Conservation (phyloP, 129 eudicot species). For the Tagetes erecta region DNA sequence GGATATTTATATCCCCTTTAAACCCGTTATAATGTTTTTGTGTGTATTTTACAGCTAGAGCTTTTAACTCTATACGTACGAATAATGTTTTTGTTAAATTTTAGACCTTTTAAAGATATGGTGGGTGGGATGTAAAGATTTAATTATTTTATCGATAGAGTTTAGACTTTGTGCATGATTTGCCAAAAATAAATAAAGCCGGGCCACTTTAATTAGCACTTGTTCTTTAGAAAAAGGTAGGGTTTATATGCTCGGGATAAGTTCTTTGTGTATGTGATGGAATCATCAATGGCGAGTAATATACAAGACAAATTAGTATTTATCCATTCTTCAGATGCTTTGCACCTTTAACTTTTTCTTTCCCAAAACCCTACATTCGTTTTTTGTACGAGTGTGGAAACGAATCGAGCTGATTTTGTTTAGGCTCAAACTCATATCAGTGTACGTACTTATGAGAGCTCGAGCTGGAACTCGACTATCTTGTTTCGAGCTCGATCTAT, state of each 20-base stretch:
- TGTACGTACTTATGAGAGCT: no score
- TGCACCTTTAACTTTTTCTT: conserved; percentile 24
- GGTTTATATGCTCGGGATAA: conserved; percentile 26
- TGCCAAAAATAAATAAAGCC: not conserved
- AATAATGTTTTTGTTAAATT: no score
- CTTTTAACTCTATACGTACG: no score
- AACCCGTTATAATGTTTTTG: no score
- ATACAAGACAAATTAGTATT: conserved; percentile 33
- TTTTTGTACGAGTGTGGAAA: not conserved
- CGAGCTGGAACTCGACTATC: no score
- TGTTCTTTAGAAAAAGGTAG: conserved; percentile 18
- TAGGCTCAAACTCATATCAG: no score
- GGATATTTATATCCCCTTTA: not conserved
- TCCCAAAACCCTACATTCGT: conserved; percentile 18
- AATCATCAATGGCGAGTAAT: conserved; percentile 16
- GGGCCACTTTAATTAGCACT: not conserved
- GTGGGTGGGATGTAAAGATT: no score
- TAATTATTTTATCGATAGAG: not conserved
- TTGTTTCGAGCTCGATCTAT: no score
- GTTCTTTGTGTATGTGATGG: not conserved
- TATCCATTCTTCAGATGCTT: conserved; percentile 15
- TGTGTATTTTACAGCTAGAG: no score
- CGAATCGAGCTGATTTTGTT: no score
- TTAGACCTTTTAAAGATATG: not conserved
- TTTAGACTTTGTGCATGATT: conserved; percentile 2